Percentiles rank a stretch among this genome's conserved stretches.
Evolutionary conservation across 768 basidiomycete genomes (phyloP).

Genomic region (Auriscalpium orientale): DNA sequence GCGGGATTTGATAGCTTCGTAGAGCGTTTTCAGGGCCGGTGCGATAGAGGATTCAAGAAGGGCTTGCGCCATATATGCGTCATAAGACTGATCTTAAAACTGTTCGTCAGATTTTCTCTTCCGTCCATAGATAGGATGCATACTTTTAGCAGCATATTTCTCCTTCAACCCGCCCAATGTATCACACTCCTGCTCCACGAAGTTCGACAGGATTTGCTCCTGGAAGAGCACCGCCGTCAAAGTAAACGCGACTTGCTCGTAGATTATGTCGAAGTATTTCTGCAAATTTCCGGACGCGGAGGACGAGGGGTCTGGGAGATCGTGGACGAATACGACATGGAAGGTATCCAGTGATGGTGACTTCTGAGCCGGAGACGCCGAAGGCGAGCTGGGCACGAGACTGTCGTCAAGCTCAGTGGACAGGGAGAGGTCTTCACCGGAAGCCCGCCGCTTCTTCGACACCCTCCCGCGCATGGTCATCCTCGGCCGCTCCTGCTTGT

Average conservation of each 20-base stretch:
- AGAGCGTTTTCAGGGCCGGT: conserved; percentile 71
- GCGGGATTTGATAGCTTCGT: conserved; percentile 68
- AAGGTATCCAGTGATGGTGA: conserved; percentile 65
- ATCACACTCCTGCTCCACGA: conserved; percentile 79
- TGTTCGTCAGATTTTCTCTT: neutral
- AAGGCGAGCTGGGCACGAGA: neutral
- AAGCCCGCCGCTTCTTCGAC: conserved; percentile 34
- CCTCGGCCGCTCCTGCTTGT: conserved; percentile 55
- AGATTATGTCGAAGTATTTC: conserved; percentile 80
- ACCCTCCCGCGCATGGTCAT: conserved; percentile 48
- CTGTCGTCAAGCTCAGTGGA: conserved; percentile 26
- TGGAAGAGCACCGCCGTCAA: conserved; percentile 89
- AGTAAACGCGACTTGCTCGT: conserved; percentile 83
- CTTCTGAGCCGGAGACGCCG: conserved; percentile 8
- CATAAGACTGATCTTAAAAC: conserved; percentile 48
- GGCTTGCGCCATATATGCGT: conserved; percentile 48
- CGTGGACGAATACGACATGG: conserved; percentile 81
- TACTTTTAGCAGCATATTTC: conserved; percentile 58
- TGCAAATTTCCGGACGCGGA: conserved; percentile 69
- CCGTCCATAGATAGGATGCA: neutral
- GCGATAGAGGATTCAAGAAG: conserved; percentile 66
- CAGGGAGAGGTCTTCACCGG: conserved; percentile 19
- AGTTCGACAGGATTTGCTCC: conserved; percentile 82
- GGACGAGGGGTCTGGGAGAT: conserved; percentile 85
- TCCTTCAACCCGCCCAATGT: conserved; percentile 65